These are phyloP conservation scores for Ophiosphaerella narmari DNA, from an alignment of 2,329 filamentous ascomycete genomes.

Conservation along the genomic window DNA sequence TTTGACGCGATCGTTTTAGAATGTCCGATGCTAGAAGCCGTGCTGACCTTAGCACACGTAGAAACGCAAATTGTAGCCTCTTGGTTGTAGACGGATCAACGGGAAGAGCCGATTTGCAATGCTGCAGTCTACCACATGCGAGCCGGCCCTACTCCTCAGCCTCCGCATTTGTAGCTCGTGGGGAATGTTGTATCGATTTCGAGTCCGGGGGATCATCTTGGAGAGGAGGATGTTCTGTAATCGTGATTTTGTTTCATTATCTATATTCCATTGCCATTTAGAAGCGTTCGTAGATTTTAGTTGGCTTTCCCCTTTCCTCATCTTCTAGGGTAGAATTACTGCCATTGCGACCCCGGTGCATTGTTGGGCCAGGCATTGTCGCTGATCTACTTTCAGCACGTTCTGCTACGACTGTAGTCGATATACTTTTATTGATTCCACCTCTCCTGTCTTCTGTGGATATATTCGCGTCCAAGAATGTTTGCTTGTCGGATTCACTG, in stretches of 20 bases:
- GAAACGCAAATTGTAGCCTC: no score
- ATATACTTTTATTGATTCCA: conserved; percentile 2
- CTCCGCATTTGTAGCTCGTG: no score
- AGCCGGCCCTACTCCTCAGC: no score
- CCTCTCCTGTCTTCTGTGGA: conserved; percentile 9
- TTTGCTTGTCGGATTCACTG: conserved; percentile 27
- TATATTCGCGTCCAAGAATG: conserved; percentile 14
- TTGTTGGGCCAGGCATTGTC: background rate
- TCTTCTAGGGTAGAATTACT: conserved; percentile 1
- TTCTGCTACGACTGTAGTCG: conserved; percentile 2
- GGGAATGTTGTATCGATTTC: no score
- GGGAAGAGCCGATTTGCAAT: no score
- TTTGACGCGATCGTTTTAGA: no score
- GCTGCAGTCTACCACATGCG: no score
- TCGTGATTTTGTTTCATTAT: background rate
- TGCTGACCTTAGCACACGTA: no score
- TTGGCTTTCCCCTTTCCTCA: background rate
- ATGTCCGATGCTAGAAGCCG: no score
- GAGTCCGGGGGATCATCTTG: background rate
- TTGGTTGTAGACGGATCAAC: no score
- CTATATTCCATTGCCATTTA: background rate
- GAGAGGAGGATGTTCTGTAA: background rate
- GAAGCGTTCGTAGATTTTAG: background rate
- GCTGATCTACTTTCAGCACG: background rate
- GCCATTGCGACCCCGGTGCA: background rate